These are phyloP conservation scores for Pseudisothecium myosuroides DNA, from an alignment of 225 moss, liverwort and hornwort genomes.

Conservation along the genomic window DNA sequence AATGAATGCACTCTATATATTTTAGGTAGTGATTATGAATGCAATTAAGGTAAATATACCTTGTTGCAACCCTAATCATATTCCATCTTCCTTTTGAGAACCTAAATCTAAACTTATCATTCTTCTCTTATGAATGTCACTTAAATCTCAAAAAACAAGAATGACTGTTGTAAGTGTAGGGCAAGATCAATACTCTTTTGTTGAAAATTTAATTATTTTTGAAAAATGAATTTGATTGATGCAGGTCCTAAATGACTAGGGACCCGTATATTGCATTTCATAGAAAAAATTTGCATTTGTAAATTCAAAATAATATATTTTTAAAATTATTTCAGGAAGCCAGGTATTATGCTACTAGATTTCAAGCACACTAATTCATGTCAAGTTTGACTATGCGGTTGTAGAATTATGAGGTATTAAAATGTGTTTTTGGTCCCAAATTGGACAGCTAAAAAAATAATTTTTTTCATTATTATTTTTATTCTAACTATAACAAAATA, in stretches of 20 bases:
- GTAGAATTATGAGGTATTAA: neutral
- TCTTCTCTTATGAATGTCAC: neutral
- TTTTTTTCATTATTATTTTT: no score
- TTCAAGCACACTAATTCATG: neutral
- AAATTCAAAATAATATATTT: neutral
- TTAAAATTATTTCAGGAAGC: neutral
- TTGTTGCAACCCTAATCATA: neutral
- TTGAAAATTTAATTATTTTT: neutral
- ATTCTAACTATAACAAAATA: no score
- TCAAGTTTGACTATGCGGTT: fast-evolving
- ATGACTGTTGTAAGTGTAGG: fast-evolving
- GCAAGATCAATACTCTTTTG: neutral
- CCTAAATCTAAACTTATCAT: neutral
- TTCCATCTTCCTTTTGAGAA: neutral
- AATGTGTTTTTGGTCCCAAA: neutral
- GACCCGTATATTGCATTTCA: neutral
- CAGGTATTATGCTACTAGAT: fast-evolving
- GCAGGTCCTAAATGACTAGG: neutral
- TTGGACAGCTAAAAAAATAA: fast-evolving
- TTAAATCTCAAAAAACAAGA: neutral
- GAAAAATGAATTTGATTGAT: neutral
- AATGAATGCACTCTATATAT: neutral
- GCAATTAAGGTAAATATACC: neutral
- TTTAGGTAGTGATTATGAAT: neutral
- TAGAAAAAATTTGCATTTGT: neutral